These are phyloP conservation scores for Kwoniella sp. DNA, from an alignment of 768 basidiomycete genomes.

Conservation along the genomic window DNA sequence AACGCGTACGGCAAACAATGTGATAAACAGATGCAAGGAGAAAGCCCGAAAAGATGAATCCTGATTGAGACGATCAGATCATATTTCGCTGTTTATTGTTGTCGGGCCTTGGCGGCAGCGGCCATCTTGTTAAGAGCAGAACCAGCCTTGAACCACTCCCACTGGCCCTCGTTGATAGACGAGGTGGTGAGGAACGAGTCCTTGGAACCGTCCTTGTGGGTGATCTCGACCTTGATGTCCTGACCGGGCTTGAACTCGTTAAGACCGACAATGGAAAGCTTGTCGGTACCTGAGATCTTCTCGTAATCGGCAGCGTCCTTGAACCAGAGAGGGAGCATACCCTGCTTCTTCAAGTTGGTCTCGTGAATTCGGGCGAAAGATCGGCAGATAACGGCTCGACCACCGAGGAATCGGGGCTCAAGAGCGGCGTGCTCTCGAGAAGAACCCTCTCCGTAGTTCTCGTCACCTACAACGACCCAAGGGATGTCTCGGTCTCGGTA, in stretches of 20 bases:
- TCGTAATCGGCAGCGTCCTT: slow-evolving; percentile 91
- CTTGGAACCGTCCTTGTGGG: slow-evolving; percentile 77
- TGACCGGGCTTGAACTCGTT: slow-evolving; percentile 88
- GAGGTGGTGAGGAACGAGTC: slow-evolving; percentile 82
- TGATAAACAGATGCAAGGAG: not conserved
- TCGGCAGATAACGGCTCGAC: slow-evolving; percentile 91
- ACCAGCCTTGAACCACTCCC: slow-evolving; percentile 98
- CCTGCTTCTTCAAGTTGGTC: slow-evolving; percentile 80
- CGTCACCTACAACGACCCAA: slow-evolving; percentile 91
- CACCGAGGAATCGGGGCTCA: slow-evolving; percentile 59
- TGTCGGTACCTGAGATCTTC: slow-evolving; percentile 82
- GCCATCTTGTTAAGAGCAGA: slow-evolving; percentile 61
- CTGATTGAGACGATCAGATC: not conserved
- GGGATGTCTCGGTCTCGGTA: slow-evolving; percentile 89
- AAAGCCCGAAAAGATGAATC: not conserved
- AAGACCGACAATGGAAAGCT: slow-evolving; percentile 84
- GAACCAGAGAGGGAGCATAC: slow-evolving; percentile 92
- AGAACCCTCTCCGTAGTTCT: slow-evolving; percentile 93
- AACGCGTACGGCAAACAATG: too few relatives aligned
- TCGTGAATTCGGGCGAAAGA: slow-evolving; percentile 97
- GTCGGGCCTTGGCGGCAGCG: slow-evolving; percentile 45
- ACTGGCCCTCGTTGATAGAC: slow-evolving; percentile 95
- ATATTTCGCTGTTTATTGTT: slow-evolving; percentile 2
- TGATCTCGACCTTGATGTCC: slow-evolving; percentile 78
- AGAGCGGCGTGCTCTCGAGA: slow-evolving; percentile 87